Evolutionary conservation across 345 rosid genomes (phyloP).

Genomic region (Brassica carinata): DNA sequence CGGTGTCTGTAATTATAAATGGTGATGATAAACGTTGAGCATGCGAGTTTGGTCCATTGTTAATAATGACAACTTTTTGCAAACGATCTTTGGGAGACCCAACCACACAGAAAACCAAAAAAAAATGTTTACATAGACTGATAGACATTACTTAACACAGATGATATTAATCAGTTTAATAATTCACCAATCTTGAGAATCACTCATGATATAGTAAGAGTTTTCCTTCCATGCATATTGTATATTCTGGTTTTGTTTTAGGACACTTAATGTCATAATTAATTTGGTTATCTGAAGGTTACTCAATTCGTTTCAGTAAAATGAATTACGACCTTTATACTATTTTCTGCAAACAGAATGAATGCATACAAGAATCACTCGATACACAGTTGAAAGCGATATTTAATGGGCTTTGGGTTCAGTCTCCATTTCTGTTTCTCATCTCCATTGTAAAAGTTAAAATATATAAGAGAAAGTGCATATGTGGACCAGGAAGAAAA

Average conservation of each 20-base stretch:
- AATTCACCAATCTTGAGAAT: constrained; percentile 18
- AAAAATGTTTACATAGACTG: not conserved
- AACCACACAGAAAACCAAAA: not conserved
- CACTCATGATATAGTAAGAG: not conserved
- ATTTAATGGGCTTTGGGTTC: not conserved
- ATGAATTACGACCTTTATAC: not conserved
- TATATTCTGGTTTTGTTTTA: not conserved
- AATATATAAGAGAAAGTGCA: not conserved
- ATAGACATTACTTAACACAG: constrained; percentile 7
- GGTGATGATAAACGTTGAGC: constrained; percentile 37
- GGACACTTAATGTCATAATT: not conserved
- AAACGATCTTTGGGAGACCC: not conserved
- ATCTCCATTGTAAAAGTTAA: not conserved
- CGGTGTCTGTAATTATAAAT: constrained; percentile 34
- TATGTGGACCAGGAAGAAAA: not conserved
- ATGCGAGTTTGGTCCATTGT: constrained; percentile 43
- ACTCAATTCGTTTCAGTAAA: not conserved
- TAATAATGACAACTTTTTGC: constrained; percentile 33
- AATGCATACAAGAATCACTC: not conserved
- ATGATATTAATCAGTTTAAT: constrained; percentile 2
- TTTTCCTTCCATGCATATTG: constrained; percentile 1
- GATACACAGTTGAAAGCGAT: not conserved
- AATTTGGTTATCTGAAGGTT: not conserved
- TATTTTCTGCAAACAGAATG: too few species aligned
- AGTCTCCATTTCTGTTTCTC: not conserved